Conservation (phyloP, 1,284 basidiomycete genomes). For the Trichosporon sp. region DNA sequence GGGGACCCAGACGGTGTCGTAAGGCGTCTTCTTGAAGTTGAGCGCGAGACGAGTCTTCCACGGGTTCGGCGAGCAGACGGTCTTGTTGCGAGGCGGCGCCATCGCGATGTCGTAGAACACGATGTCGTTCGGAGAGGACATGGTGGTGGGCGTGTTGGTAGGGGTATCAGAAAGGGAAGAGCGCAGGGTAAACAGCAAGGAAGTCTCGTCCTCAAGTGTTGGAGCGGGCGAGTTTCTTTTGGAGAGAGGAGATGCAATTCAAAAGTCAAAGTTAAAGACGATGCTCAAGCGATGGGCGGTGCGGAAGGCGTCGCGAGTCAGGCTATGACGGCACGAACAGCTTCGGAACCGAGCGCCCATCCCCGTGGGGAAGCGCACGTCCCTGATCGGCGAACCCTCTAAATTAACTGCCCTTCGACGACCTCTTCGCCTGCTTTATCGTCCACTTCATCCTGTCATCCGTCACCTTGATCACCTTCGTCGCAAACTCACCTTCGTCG, state of each 20-base stretch:
- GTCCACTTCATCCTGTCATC: not conserved
- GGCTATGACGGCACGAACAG: not conserved
- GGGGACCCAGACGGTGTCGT: constrained; percentile 5
- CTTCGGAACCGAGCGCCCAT: not conserved
- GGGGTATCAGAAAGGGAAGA: not conserved
- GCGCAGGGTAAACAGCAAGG: too few relatives aligned
- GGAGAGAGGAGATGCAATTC: not conserved
- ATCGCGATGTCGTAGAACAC: constrained; percentile 17
- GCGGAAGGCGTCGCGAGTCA: constrained; percentile 2
- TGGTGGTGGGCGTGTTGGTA: not conserved
- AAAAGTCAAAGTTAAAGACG: not conserved
- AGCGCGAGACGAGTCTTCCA: constrained; percentile 5
- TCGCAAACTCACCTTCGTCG: not conserved
- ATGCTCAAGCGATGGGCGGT: not conserved
- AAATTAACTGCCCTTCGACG: not conserved
- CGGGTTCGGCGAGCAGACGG: constrained; percentile 7
- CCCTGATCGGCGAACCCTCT: not conserved
- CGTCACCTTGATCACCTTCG: too few relatives aligned
- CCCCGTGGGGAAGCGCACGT: not conserved
- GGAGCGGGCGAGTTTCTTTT: not conserved
- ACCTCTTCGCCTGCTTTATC: not conserved
- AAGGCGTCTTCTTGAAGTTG: constrained; percentile 9
- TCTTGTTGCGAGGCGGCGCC: constrained; percentile 3
- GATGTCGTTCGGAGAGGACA: not conserved
- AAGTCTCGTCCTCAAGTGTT: not conserved